Conservation (phyloP, 2,329 filamentous ascomycete species). For the Pyrenophora graminea region DNA sequence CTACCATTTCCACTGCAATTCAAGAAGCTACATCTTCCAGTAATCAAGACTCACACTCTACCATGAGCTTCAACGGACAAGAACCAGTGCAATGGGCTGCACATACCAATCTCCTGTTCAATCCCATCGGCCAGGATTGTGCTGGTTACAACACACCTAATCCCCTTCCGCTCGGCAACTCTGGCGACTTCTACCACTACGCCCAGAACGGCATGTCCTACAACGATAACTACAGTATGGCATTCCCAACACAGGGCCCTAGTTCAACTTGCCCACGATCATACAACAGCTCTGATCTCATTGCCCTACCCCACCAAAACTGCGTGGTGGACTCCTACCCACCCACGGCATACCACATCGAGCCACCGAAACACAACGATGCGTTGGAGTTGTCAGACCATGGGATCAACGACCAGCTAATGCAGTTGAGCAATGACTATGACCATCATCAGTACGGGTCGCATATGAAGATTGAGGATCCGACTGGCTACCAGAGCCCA, state of each 20-base stretch:
- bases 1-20: slow-evolving; percentile 21
- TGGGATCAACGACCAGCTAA: slow-evolving; percentile 25
- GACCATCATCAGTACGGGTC: slow-evolving; percentile 23
- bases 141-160: slow-evolving; percentile 17
- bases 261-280: slow-evolving; percentile 30
- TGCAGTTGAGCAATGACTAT: slow-evolving; percentile 32
- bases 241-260: slow-evolving; percentile 21
- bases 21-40: slow-evolving; percentile 14
- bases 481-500: slow-evolving; percentile 22
- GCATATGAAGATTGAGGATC: slow-evolving; percentile 24
- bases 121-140: slow-evolving; percentile 16
- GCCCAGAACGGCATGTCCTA: slow-evolving; percentile 26
- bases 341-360: slow-evolving; percentile 38
- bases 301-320: slow-evolving; percentile 17
- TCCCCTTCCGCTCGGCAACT: slow-evolving; percentile 9
- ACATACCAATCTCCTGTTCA: slow-evolving; percentile 16
- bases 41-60: slow-evolving; percentile 7
- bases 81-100: slow-evolving; percentile 29
- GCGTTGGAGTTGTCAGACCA: slow-evolving; percentile 25
- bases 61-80: slow-evolving; percentile 22
- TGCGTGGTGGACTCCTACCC: slow-evolving; percentile 32
- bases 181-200: slow-evolving; percentile 21
- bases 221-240: slow-evolving; percentile 27
- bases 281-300: slow-evolving; percentile 22
- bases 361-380: slow-evolving; percentile 31